These are phyloP conservation scores for Miscanthus lutarioriparius DNA, from an alignment of 176 grass and related monocot genomes.

Conservation along the genomic window DNA sequence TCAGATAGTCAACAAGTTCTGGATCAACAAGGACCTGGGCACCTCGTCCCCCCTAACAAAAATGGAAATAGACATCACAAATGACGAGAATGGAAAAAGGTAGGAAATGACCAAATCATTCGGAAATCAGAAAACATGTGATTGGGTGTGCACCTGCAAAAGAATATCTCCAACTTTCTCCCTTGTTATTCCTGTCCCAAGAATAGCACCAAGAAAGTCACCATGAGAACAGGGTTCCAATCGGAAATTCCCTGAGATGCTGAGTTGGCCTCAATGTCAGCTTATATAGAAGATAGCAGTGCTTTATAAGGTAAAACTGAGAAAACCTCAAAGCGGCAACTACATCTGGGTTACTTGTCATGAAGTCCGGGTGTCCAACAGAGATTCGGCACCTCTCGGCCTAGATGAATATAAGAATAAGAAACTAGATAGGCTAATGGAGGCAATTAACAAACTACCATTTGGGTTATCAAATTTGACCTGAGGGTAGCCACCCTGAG, in stretches of 20 bases:
- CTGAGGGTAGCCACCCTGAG: conserved; percentile 93
- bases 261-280: conserved; percentile 47
- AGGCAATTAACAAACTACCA: conserved; percentile 23
- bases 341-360: conserved; percentile 78
- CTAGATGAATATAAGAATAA: conserved; percentile 47
- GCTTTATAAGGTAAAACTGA: conserved; percentile 28
- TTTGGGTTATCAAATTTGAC: conserved; percentile 40
- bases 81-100: neutral
- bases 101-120: neutral
- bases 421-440: neutral
- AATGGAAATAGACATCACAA: conserved; percentile 5
- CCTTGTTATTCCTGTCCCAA: conserved; percentile 81
- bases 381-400: conserved; percentile 86
- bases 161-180: conserved; percentile 97
- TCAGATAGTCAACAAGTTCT: conserved; percentile 86
- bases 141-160: conserved; percentile 62
- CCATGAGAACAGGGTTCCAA: conserved; percentile 91
- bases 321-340: conserved; percentile 95
- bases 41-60: conserved; percentile 79
- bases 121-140: conserved; percentile 17
- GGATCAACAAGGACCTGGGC: conserved; percentile 88
- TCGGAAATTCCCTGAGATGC: conserved; percentile 90
- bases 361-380: conserved; percentile 63
- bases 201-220: conserved; percentile 92
- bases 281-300: conserved; percentile 29